Evolutionary conservation across 352 stramenopile species (phyloP).

Genomic region (Hyaloperonospora arabidopsidis): DNA sequence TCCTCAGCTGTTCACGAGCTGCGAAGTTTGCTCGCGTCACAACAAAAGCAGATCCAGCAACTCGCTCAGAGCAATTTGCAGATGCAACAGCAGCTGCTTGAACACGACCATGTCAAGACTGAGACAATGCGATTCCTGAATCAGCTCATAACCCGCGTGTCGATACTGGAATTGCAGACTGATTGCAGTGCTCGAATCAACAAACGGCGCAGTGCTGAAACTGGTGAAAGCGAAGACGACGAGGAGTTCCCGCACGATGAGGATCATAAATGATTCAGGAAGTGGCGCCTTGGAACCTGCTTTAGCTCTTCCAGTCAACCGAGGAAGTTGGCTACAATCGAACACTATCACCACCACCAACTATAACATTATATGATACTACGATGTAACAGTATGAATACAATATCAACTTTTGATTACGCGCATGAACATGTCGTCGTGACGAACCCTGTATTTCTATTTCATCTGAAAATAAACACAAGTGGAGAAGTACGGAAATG

Average conservation of each 20-base stretch:
- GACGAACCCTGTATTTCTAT: no score
- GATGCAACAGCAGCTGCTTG: conserved; percentile 73
- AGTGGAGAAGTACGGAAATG: no score
- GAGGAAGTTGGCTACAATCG: conserved; percentile 10
- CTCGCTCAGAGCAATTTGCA: conserved; percentile 68
- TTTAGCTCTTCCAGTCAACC: conserved; percentile 10
- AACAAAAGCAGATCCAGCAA: conserved; percentile 69
- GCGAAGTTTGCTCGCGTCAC: conserved; percentile 36
- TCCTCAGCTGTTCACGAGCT: conserved; percentile 43
- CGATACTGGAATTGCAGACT: conserved; percentile 59
- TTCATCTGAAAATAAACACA: no score
- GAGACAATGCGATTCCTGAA: conserved; percentile 82
- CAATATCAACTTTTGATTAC: no score
- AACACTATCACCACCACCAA: conserved; percentile 1
- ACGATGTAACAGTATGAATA: background rate
- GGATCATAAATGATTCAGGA: conserved; percentile 7
- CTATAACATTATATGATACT: background rate
- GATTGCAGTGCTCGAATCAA: conserved; percentile 21
- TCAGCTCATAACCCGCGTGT: conserved; percentile 80
- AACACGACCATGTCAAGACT: conserved; percentile 75
- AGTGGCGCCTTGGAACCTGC: conserved; percentile 10
- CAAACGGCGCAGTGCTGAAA: conserved; percentile 25
- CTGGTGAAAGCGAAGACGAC: conserved; percentile 26
- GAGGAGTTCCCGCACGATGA: conserved; percentile 31
- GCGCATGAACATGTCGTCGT: no score